Conservation (phyloP, 331 rosid species). For the Erythrophleum ivorense region DNA sequence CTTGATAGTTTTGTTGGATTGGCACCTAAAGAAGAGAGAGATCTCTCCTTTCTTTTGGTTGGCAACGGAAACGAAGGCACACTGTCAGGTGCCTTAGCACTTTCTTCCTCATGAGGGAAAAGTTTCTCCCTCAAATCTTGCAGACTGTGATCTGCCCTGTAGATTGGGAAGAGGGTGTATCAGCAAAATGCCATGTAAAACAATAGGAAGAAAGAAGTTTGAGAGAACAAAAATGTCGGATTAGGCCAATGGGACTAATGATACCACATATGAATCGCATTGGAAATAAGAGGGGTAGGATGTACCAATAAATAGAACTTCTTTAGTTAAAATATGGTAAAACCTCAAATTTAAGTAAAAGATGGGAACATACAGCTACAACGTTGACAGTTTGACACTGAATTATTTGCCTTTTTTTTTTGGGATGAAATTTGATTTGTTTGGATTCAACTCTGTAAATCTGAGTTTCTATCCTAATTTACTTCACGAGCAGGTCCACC, state of each 20-base stretch:
- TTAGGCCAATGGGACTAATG: neutral
- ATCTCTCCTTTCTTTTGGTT: slow-evolving; percentile 43
- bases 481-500: neutral
- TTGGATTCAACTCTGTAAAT: neutral
- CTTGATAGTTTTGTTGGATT: slow-evolving; percentile 14
- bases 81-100: neutral
- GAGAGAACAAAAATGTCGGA: neutral
- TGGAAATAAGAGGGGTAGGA: neutral
- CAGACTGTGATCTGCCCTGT: slow-evolving; percentile 55
- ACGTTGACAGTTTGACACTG: neutral
- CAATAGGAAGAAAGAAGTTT: neutral
- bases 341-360: slow-evolving; percentile 7
- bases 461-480: neutral
- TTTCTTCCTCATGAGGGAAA: slow-evolving; percentile 36
- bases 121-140: slow-evolving; percentile 51
- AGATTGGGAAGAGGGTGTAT: slow-evolving; percentile 15
- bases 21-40: slow-evolving; percentile 39
- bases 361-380: neutral
- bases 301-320: too few species aligned
- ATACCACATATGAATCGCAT: too few species aligned
- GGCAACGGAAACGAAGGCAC: slow-evolving; percentile 28
- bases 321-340: neutral
- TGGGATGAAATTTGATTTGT: neutral
- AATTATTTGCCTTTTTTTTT: neutral
- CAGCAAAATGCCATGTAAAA: slow-evolving; percentile 10